Evolutionary conservation across 441 rosid species (phyloP).

Genomic region (Manihot esculenta): DNA sequence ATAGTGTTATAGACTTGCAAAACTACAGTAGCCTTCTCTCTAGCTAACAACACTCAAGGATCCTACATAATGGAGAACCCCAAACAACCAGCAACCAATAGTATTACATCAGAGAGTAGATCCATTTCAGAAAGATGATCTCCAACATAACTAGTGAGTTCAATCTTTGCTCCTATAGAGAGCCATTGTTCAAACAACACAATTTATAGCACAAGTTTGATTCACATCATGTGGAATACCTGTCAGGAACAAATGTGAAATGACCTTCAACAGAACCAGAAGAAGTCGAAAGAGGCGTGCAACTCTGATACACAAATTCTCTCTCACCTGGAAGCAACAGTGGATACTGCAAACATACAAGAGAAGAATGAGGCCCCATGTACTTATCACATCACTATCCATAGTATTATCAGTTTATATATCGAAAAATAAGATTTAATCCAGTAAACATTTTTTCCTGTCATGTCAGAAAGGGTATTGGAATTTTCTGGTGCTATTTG

Average conservation of each 20-base stretch:
- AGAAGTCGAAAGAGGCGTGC: slow-evolving; percentile 36
- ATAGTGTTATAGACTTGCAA: background rate
- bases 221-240: slow-evolving; percentile 41
- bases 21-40: background rate
- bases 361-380: slow-evolving; percentile 10
- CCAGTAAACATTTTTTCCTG: background rate
- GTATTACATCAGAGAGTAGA: background rate
- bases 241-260: slow-evolving; percentile 90
- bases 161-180: too few species aligned
- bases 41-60: background rate
- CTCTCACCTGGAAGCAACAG: slow-evolving; percentile 59
- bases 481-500: background rate
- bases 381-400: slow-evolving; percentile 1
- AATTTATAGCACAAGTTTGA: background rate
- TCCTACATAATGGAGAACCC: background rate
- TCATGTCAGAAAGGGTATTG: too few species aligned
- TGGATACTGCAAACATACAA: slow-evolving; percentile 54
- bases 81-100: background rate
- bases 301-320: slow-evolving; percentile 83
- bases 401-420: background rate
- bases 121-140: background rate
- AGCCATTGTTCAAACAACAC: background rate
- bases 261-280: slow-evolving; percentile 73
- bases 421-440: slow-evolving; percentile 1
- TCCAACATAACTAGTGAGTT: background rate